Percentiles rank a stretch among this genome's conserved stretches.
Conservation (phyloP, 169 alveolate genomes). For the Miamiensis avidus region DNA sequence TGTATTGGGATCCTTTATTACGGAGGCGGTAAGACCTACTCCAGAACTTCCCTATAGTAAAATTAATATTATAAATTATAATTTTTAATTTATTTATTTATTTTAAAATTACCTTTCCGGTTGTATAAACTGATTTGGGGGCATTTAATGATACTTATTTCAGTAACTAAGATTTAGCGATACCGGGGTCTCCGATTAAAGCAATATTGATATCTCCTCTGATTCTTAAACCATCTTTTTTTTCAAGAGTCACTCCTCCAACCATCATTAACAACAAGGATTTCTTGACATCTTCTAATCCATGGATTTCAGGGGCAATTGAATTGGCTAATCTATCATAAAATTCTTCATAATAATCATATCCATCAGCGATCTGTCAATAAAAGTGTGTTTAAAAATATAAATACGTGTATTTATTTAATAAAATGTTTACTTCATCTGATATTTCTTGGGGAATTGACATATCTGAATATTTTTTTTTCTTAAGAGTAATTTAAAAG, state of each 20-base stretch:
- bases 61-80: constrained; percentile 96
- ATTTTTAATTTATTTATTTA: no score
- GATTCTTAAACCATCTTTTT: constrained; percentile 95
- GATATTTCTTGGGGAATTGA: constrained; percentile 48
- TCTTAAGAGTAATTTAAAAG: constrained; percentile 78
- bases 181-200: constrained; percentile 99
- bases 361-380: constrained; percentile 23
- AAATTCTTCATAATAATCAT: constrained; percentile 72
- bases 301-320: constrained; percentile 97
- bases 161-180: constrained; percentile 97
- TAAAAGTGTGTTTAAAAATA: constrained; percentile 51
- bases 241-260: constrained; percentile 94
- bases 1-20: constrained; percentile 91
- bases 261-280: constrained; percentile 90
- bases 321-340: constrained; percentile 92
- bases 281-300: constrained; percentile 97
- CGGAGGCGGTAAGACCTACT: constrained; percentile 99
- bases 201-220: constrained; percentile 98
- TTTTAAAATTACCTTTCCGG: no score
- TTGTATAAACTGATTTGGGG: constrained; percentile 83
- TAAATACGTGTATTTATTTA: constrained; percentile 40
- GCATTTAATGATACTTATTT: constrained; percentile 76
- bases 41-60: constrained; percentile 98
- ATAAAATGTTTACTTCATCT: constrained; percentile 10
- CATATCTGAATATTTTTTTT: constrained; percentile 81